Evolutionary conservation across 176 grass and related monocot species (phyloP).

Genomic region (Avena sativa): DNA sequence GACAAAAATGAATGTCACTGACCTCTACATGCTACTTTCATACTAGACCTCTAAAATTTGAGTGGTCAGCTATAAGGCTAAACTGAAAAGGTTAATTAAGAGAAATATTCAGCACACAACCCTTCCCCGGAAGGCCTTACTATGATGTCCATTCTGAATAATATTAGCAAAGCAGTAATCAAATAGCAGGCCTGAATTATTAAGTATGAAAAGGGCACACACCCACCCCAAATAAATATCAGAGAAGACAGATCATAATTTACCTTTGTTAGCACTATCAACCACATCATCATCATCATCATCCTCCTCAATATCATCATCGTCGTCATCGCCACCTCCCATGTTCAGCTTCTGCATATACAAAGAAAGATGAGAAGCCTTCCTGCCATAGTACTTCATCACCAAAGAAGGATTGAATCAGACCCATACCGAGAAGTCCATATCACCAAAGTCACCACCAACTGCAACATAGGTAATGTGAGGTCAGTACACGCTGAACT

Average conservation of each 20-base stretch:
- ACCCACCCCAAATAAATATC: background rate
- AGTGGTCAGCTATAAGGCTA: background rate
- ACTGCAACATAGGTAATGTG: constrained; percentile 43
- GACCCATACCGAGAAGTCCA: constrained; percentile 88
- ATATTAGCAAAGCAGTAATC: background rate
- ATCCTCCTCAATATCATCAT: constrained; percentile 55
- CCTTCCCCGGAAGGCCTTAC: background rate
- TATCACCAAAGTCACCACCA: constrained; percentile 71
- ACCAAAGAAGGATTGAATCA: background rate
- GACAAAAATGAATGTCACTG: background rate
- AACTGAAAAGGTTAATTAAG: background rate
- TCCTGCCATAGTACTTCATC: background rate
- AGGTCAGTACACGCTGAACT: constrained; percentile 5
- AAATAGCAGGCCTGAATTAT: background rate
- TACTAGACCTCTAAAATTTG: background rate
- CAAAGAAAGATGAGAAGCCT: constrained; percentile 31
- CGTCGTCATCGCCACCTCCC: constrained; percentile 74
- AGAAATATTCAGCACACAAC: background rate
- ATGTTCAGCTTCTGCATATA: constrained; percentile 77
- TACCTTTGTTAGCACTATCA: constrained; percentile 62
- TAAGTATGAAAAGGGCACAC: background rate
- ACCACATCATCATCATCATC: constrained; percentile 58
- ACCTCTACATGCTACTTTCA: background rate
- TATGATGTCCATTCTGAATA: background rate
- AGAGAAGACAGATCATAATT: background rate